Conservation (phyloP, 148 eudicot species). For the Rhododendron ovatum region DNA sequence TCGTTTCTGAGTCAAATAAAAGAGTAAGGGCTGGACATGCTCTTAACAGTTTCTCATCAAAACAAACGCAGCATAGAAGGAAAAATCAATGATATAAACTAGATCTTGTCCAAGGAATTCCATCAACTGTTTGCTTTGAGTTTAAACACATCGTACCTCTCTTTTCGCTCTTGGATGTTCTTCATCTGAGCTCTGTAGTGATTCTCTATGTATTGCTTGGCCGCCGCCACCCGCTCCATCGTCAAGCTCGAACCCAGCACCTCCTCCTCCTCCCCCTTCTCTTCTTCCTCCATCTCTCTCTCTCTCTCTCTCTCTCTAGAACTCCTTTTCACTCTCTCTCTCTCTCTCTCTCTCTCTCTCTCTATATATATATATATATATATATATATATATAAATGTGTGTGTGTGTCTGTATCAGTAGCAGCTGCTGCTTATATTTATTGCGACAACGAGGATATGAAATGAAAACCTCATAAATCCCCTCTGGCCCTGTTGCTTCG, state of each 20-base stretch:
- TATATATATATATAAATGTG: too few relatives aligned
- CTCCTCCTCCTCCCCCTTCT: constrained; percentile 40
- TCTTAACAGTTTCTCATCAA: background rate
- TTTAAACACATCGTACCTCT: constrained; percentile 44
- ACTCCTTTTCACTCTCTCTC: background rate
- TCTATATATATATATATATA: too few relatives aligned
- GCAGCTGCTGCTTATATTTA: background rate
- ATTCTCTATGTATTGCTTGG: constrained; percentile 90
- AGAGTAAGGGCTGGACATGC: background rate
- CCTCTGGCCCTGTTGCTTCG: background rate
- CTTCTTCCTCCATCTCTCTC: constrained; percentile 9
- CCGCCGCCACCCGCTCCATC: constrained; percentile 93
- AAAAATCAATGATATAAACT: background rate
- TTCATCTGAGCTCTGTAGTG: constrained; percentile 89
- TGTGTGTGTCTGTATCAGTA: background rate
- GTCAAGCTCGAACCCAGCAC: constrained; percentile 83
- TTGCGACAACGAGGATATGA: constrained; percentile 1
- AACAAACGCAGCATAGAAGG: background rate
- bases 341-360: background rate
- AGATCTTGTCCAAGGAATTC: constrained; percentile 10
- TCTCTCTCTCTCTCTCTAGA: too few relatives aligned
- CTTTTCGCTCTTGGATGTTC: constrained; percentile 79
- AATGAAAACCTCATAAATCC: constrained; percentile 1
- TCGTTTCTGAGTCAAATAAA: background rate
- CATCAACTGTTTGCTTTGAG: background rate